Percentiles rank a stretch among this genome's conserved stretches.
phyloP scores from a whole-genome alignment of 768 basidiomycete species.

The Termitomyces sp. region DNA sequence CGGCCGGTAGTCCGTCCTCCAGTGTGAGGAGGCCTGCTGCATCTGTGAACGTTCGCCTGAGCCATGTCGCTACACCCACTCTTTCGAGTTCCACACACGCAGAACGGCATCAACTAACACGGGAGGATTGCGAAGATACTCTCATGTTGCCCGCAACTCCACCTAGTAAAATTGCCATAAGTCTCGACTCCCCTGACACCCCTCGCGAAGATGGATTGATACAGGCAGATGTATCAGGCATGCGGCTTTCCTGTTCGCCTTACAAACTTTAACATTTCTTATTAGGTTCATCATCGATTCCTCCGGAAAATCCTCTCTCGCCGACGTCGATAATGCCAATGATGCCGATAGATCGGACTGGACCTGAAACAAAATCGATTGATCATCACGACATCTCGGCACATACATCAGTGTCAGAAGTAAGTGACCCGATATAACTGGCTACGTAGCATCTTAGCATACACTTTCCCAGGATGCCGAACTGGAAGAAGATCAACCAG shows the following conservation, averaged over 20 bases:
- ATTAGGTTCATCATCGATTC: conserved; percentile 2
- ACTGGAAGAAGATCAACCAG: neutral
- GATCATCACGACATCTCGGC: neutral
- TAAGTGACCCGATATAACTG: neutral
- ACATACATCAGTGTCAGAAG: neutral
- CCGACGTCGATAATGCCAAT: neutral
- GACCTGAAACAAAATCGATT: neutral
- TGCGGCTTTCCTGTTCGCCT: neutral
- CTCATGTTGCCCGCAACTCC: conserved; percentile 28
- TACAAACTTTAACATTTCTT: neutral
- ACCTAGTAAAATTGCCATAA: conserved; percentile 24
- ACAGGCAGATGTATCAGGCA: conserved; percentile 21
- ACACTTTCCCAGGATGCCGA: neutral
- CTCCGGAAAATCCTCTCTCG: conserved; percentile 2
- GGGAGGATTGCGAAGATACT: conserved; percentile 24
- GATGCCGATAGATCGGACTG: neutral
- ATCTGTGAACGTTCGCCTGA: neutral
- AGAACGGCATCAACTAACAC: conserved; percentile 23
- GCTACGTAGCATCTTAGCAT: neutral
- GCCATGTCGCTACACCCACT: conserved; percentile 25
- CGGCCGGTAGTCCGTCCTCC: neutral
- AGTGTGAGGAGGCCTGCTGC: neutral
- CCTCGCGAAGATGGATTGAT: conserved; percentile 21
- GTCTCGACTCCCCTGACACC: neutral
- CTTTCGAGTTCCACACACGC: conserved; percentile 29